Evolutionary conservation across 371 early-diverging fungal species (phyloP), one percentile per base, ranked within the genome.

Genomic region (Coemansia sp.): DNA sequence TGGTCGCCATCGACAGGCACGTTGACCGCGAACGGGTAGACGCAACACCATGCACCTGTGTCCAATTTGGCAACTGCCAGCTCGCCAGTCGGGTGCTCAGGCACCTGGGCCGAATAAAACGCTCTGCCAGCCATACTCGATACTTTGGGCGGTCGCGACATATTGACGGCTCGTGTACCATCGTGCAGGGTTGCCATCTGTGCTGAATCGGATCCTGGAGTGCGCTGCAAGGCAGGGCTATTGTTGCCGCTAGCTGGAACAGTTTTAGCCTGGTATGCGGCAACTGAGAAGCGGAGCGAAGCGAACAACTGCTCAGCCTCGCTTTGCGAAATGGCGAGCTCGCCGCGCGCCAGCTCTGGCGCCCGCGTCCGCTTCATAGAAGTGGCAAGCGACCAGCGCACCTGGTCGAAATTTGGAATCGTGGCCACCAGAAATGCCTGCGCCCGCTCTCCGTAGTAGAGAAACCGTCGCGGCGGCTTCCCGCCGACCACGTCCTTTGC

Each of bases 331-430:
- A 72, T 34, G 14, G 63, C 63, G n/a, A 72, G 60, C 48, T 72
- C 60, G 39, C 62, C 53, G 1, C 30, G 36, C 9, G 68, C 20
- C 36, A 68, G 53, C 16, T 54, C 39, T 3, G 39, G 45, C 2
- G 55, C 63, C 4, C 60, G 59, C 11, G 52, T 59, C 11, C 72
- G 58, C 40, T 35, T 48, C 68, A 72, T 72, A 32, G 57, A 31
- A 5, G 64, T 35, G 16, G 72, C 72, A 26, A 72, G 49, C 16
- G 63, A 41, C 56, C 60, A 50, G 7, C 72, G 68, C 34, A 67
- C 47, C 35, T 67, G 68, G 58, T 72, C 72, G 26, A 63, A 54
- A 54, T 72, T 72, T 14, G 73, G 61, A 57, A 72, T 45, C 3
- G 60, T 43, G 9, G 64, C 64, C 4, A 68, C 57, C 8, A 72